phyloP scores from a whole-genome alignment of 2,329 filamentous ascomycete genomes.

The Diaporthe sp. region DNA sequence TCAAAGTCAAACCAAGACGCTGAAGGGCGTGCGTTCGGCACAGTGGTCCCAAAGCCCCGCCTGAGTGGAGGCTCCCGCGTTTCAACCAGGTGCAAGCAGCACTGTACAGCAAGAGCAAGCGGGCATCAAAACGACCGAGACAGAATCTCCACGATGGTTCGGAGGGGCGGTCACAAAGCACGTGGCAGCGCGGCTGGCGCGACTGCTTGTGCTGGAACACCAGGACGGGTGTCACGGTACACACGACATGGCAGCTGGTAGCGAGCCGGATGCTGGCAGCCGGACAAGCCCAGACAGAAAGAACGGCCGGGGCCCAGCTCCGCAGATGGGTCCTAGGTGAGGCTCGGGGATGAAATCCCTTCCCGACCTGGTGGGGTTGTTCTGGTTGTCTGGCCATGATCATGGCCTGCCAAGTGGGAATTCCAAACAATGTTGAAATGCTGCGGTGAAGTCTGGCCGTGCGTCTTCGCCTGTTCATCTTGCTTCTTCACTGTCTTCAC shows the following conservation, averaged over 20 bases:
- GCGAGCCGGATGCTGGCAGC: conserved; percentile 4
- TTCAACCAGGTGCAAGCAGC: neutral
- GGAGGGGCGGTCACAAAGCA: conserved; percentile 10
- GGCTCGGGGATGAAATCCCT: conserved; percentile 4
- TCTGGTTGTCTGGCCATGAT: neutral
- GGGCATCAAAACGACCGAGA: neutral
- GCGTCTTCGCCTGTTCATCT: neutral
- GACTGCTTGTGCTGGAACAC: neutral
- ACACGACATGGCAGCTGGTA: conserved; percentile 6
- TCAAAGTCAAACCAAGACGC: neutral
- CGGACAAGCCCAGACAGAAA: neutral
- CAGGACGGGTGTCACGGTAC: neutral
- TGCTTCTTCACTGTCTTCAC: neutral
- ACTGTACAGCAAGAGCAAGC: neutral
- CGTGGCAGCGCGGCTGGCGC: conserved; percentile 23
- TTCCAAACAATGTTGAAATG: neutral
- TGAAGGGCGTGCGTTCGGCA: neutral
- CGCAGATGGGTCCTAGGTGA: neutral
- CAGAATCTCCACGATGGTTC: conserved; percentile 9
- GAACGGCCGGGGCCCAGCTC: neutral
- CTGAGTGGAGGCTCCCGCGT: neutral
- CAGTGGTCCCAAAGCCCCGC: conserved; percentile 6
- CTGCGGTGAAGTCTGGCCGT: neutral
- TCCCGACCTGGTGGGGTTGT: conserved; percentile 5
- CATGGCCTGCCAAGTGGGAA: neutral